A percentile compares a stretch with the other conserved stretches of the same genome.
These are phyloP conservation scores for Coemansia furcata DNA, from an alignment of 192 early-diverging fungal species.

Conservation along the genomic window DNA sequence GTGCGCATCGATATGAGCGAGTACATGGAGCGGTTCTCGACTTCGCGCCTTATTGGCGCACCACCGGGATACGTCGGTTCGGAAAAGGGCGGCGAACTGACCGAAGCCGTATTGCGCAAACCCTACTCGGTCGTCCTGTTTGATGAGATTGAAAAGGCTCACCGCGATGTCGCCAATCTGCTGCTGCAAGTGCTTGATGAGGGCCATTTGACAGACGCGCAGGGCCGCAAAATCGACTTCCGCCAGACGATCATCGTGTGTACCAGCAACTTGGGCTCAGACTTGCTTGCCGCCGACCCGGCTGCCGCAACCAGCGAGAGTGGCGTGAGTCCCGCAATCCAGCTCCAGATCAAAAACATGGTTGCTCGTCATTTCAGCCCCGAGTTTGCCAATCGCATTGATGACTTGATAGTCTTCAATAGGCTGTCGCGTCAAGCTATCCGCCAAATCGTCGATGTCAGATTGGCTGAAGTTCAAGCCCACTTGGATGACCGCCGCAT, in stretches of 20 bases:
- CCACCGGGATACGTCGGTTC: constrained; percentile 81
- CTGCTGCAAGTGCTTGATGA: constrained; percentile 91
- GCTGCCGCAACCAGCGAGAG: constrained; percentile 39
- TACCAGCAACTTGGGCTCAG: constrained; percentile 76
- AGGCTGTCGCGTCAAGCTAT: constrained; percentile 65
- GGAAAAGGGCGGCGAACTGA: constrained; percentile 74
- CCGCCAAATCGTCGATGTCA: constrained; percentile 72
- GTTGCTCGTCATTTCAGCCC: constrained; percentile 74
- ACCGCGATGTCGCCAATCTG: constrained; percentile 86
- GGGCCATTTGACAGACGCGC: constrained; percentile 74
- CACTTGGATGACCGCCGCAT: constrained; percentile 61
- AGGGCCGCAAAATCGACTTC: constrained; percentile 76
- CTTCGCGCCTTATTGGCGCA: constrained; percentile 72
- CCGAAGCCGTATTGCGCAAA: constrained; percentile 75
- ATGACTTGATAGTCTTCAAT: constrained; percentile 81
- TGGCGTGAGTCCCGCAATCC: constrained; percentile 50
- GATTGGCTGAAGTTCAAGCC: constrained; percentile 62
- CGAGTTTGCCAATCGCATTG: constrained; percentile 79
- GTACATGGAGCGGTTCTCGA: constrained; percentile 71
- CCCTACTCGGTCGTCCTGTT: constrained; percentile 75
- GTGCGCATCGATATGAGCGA: constrained; percentile 81
- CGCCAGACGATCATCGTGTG: constrained; percentile 81
- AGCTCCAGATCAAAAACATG: constrained; percentile 63
- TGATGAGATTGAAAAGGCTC: constrained; percentile 84
- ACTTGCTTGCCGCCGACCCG: constrained; percentile 57